A percentile compares a stretch with the other conserved stretches of the same genome.
These are phyloP conservation scores for Dactylellina parvicollis DNA, from an alignment of 2,329 filamentous ascomycete genomes.

Conservation along the genomic window DNA sequence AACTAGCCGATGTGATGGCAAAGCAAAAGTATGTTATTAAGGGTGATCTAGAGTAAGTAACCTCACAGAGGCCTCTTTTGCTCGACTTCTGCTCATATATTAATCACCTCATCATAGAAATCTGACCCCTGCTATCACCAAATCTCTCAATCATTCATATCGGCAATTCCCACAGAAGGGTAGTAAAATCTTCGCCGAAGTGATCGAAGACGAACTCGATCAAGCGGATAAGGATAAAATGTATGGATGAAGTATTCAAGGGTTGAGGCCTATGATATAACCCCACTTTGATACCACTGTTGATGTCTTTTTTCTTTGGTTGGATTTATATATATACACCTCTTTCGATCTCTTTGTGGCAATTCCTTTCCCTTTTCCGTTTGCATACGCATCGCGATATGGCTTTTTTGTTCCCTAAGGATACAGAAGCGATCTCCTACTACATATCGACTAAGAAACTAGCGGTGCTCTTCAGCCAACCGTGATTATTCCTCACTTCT, in stretches of 20 bases:
- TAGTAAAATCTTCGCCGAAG: constrained; percentile 61
- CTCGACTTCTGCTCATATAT: too few relatives aligned
- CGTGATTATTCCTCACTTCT: too few relatives aligned
- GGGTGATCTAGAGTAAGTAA: constrained; percentile 72
- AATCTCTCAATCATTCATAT: constrained; percentile 46
- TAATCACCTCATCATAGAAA: constrained; percentile 26
- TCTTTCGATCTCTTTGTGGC: not conserved
- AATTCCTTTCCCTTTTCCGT: not conserved
- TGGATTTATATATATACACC: not conserved
- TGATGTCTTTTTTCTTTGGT: not conserved
- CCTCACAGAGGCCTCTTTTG: not conserved
- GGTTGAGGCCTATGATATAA: not conserved
- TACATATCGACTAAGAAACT: too few relatives aligned
- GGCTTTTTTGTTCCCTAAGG: too few relatives aligned
- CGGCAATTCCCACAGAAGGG: constrained; percentile 55
- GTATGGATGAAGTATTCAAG: constrained; percentile 32
- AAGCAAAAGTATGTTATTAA: constrained; percentile 79
- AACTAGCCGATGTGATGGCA: constrained; percentile 81
- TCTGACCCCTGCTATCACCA: constrained; percentile 48
- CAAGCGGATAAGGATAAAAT: constrained; percentile 52
- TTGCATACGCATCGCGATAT: too few relatives aligned
- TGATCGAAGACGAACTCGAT: constrained; percentile 61
- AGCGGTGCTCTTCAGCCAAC: too few relatives aligned
- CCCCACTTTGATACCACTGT: not conserved
- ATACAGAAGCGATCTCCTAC: too few relatives aligned